A percentile compares a stretch with the other conserved stretches of the same genome.
phyloP scores from a whole-genome alignment of 148 eudicot genomes.

The Chenopodium suecicum region DNA sequence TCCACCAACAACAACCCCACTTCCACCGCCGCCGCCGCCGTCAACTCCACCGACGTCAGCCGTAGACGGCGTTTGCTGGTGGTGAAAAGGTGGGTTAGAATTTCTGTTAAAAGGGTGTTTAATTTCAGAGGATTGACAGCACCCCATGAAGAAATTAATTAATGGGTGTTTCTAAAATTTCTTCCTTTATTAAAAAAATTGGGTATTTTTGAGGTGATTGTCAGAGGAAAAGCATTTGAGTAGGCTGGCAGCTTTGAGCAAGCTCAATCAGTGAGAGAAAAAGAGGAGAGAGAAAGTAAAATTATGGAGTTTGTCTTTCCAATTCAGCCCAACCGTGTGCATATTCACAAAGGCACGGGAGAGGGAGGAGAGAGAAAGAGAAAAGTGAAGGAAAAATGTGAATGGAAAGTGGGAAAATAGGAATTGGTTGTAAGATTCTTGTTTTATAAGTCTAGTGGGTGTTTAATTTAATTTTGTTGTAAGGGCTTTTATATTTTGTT shows the following conservation, averaged over 20 bases:
- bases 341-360: constrained; percentile 7
- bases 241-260: constrained; percentile 8
- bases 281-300: background rate
- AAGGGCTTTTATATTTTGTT: background rate
- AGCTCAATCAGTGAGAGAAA: constrained; percentile 9
- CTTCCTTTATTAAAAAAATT: background rate
- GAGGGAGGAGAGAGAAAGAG: background rate
- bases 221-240: constrained; percentile 22
- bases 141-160: constrained; percentile 38
- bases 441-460: background rate
- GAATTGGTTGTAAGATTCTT: constrained; percentile 1
- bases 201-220: background rate
- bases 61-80: constrained; percentile 24
- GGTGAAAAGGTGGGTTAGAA: constrained; percentile 16
- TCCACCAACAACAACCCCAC: constrained; percentile 13
- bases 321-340: constrained; percentile 30
- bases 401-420: constrained; percentile 1
- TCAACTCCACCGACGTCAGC: background rate
- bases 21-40: background rate
- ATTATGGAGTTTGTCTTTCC: constrained; percentile 9
- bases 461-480: background rate
- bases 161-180: background rate
- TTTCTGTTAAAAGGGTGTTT: constrained; percentile 28
- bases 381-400: constrained; percentile 8
- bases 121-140: constrained; percentile 52